A percentile compares a stretch with the other conserved stretches of the same genome.
Conservation (phyloP, 2,329 filamentous ascomycete species). For the Ascochyta rabiei region DNA sequence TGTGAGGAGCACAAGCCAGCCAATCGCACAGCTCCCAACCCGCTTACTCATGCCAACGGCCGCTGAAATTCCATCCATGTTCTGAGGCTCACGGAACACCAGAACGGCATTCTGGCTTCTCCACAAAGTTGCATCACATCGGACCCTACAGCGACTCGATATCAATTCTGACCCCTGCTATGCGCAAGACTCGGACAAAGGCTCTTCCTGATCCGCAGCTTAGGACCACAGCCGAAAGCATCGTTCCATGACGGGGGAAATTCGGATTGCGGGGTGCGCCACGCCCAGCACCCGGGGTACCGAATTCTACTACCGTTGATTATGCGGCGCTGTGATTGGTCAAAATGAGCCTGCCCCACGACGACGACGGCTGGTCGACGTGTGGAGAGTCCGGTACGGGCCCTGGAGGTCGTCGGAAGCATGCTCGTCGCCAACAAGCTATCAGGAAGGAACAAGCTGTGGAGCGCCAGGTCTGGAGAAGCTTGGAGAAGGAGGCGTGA, state of each 20-base stretch:
- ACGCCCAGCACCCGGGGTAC: conserved; percentile 8
- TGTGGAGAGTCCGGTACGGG: conserved; percentile 17
- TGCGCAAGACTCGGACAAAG: conserved; percentile 17
- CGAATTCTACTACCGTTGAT: conserved; percentile 17
- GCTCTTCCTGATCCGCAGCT: conserved; percentile 8
- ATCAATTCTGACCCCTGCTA: not conserved
- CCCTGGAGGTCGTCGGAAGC: conserved; percentile 15
- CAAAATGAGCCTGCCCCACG: conserved; percentile 6
- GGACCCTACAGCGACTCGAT: not conserved
- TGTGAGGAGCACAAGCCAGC: not conserved
- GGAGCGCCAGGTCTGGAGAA: not conserved
- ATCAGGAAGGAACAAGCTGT: not conserved
- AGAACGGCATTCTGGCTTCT: not conserved
- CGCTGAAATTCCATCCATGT: not conserved
- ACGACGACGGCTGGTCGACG: conserved; percentile 8
- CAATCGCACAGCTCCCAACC: conserved; percentile 2
- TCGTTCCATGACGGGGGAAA: conserved; percentile 15
- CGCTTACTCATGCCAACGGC: conserved; percentile 7
- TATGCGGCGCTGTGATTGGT: conserved; percentile 22
- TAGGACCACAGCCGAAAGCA: conserved; percentile 2
- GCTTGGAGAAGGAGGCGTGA: not conserved
- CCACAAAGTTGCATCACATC: conserved; percentile 2
- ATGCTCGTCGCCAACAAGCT: not conserved
- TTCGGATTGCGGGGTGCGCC: conserved; percentile 29
- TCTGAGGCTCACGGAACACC: conserved; percentile 8